Evolutionary conservation across 306 rosid genomes (phyloP), one percentile per base, ranked within the genome.

Genomic region (Quercus wislizeni): DNA sequence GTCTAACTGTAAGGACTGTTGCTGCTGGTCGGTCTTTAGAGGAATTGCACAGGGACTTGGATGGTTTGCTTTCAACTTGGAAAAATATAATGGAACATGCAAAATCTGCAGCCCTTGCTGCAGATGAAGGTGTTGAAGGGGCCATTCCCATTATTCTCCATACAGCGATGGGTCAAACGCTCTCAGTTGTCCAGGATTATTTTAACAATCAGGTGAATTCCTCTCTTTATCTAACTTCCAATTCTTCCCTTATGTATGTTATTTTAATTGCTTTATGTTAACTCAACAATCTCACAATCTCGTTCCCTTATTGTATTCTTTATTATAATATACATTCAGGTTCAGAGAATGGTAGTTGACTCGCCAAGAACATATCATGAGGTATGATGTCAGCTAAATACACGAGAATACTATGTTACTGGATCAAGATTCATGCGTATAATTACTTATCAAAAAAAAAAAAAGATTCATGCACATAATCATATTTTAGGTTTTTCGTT

Each of bases 111-210:
- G 88, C 99, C 83, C 96, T 95, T 82, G 99, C 99, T 79, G 98
- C 94, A 59, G 99, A 93, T 88, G 99, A 95, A 91, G 98, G 99
- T 55, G 88, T 93, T 46, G 96, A 91, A 74, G 99, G 99, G 82
- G 94, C 99, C 46, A 87, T 95, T 84, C 99, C 99, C 41, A 86
- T 87, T 65, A 85, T 95, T 84, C 85, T 95, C 86, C 98, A 95
- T 83, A 81, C 85, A 18, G 97, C 98, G 74, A 95, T 91, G 99
- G 96, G 96, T 73, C 99, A 95, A 87, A 95, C 99, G 17, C 98
- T 93, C 69, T 95, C 98, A 31, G 96, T 95, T 78, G 99, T 95
- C 76, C 99, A 93, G 88, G 99, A 95, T 89, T 95, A 89, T 88
- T 95, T 95, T 85, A 90, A 86, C 76, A 87, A 89, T 81, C 91